Base-by-base conservation (phyloP, 2,329 filamentous ascomycete species). In the Sclerotinia sclerotiorum region DNA sequence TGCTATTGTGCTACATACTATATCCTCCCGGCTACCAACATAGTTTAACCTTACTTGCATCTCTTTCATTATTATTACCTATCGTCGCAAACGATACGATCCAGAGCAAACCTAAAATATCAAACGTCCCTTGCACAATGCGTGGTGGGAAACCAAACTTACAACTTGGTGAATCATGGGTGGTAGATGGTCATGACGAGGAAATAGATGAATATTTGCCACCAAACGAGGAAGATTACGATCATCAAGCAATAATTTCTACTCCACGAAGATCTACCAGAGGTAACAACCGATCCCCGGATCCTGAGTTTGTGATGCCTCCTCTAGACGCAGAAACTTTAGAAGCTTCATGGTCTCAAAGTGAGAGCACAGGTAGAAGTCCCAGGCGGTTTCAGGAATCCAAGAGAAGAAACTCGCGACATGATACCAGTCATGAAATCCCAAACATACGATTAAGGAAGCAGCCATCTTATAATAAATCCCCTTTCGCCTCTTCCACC, bases 261-360 rank as follows among this genome's bases (percentile, higher is more conserved):
- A 71, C 72, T 15, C 70, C 73, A 61, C 71, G 70, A 68, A 72
- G 71, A 24, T 68, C 69, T 57, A 69, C 69, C 2, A 70, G 73
- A 68, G 68, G 67, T 17, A 67, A 46, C 35, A 74, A 71, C 17
- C 74, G 67, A 65, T 77, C 77, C 1, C 75, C 75, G 39, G 76
- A 75, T 27, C 76, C 76, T n/a, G 73, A 77, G 58, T 68, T 78
- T 35, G 72, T 77, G 15, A 78, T 78, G 76, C 77, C 76, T 58
- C 73, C 75, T 15, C 48, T 78, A n/a, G 74, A 77, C 65, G 42
- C 69, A 15, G 73, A 75, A 60, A 75, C 73, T 46, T 54, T 77
- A 44, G 74, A 77, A 57, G 74, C 72, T 17, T 77, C 76, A 11
- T 74, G 76, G 74, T 52, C 68, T 66, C 60, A 63, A 17, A 48